phyloP scores from a whole-genome alignment of 1,284 basidiomycete genomes.

The Omphalotus olearius region DNA sequence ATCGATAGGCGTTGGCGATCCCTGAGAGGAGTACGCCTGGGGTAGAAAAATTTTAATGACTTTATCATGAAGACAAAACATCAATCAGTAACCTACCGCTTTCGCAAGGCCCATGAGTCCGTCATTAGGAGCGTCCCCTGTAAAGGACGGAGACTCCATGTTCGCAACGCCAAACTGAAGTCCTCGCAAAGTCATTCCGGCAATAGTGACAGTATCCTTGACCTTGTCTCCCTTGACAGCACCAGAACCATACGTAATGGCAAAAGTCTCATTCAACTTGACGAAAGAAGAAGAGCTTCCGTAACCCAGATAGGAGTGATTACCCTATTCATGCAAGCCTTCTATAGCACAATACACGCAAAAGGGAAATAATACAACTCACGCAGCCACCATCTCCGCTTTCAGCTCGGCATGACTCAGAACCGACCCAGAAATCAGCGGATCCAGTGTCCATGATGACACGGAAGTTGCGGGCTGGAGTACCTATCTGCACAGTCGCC shows the following conservation, averaged over 20 bases:
- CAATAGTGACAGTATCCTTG: slow-evolving; percentile 65
- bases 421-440: slow-evolving; percentile 80
- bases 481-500: slow-evolving; percentile 74
- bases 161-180: slow-evolving; percentile 76
- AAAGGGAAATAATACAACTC: slow-evolving; percentile 21
- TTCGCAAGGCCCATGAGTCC: slow-evolving; percentile 83
- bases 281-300: slow-evolving; percentile 64
- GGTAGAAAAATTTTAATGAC: slow-evolving; percentile 1
- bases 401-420: slow-evolving; percentile 46
- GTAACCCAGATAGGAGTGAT: slow-evolving; percentile 69
- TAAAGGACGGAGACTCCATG: slow-evolving; percentile 63
- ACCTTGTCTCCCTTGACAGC: slow-evolving; percentile 65
- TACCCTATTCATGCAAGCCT: slow-evolving; percentile 35
- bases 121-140: slow-evolving; percentile 61
- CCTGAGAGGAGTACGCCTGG: slow-evolving; percentile 62
- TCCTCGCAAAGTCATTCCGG: slow-evolving; percentile 54
- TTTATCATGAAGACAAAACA: background rate
- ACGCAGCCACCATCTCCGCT: slow-evolving; percentile 45
- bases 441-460: slow-evolving; percentile 86
- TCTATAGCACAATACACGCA: slow-evolving; percentile 8
- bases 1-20: slow-evolving; percentile 70
- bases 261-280: slow-evolving; percentile 53
- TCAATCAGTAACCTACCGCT: slow-evolving; percentile 40
- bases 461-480: slow-evolving; percentile 66
- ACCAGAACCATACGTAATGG: slow-evolving; percentile 78